phyloP scores from a whole-genome alignment of 768 basidiomycete species.

The Dentipellis fragilis region DNA sequence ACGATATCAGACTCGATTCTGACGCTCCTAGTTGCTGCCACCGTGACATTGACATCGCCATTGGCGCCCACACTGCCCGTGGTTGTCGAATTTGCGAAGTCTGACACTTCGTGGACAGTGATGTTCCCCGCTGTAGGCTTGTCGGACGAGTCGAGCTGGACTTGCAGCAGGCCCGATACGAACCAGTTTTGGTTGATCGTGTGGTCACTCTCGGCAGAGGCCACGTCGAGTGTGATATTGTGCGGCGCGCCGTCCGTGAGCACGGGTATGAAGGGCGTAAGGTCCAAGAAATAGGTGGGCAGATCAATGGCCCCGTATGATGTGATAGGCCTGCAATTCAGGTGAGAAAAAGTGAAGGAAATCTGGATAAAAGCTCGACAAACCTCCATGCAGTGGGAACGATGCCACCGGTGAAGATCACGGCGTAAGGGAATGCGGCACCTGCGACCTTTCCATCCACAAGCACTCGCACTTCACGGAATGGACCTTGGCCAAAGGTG shows the following conservation, averaged over 20 bases:
- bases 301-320: slow-evolving; percentile 71
- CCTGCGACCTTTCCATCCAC: slow-evolving; percentile 48
- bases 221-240: slow-evolving; percentile 62
- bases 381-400: slow-evolving; percentile 63
- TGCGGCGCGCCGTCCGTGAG: slow-evolving; percentile 63
- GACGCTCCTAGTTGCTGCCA: slow-evolving; percentile 46
- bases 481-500: slow-evolving; percentile 42
- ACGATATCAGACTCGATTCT: slow-evolving; percentile 52
- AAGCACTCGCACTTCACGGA: slow-evolving; percentile 52
- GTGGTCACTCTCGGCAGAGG: slow-evolving; percentile 56
- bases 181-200: slow-evolving; percentile 71
- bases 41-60: slow-evolving; percentile 49
- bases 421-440: slow-evolving; percentile 42
- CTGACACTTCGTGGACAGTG: slow-evolving; percentile 42
- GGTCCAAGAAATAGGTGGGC: slow-evolving; percentile 68
- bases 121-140: slow-evolving; percentile 63
- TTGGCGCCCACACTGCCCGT: slow-evolving; percentile 30
- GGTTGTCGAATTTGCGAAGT: slow-evolving; percentile 43
- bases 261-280: slow-evolving; percentile 68
- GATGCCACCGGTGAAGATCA: slow-evolving; percentile 61
- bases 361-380: neutral
- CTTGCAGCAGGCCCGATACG: slow-evolving; percentile 60
- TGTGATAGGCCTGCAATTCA: slow-evolving; percentile 48
- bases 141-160: slow-evolving; percentile 52
- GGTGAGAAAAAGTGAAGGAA: neutral